phyloP scores from a whole-genome alignment of 2,329 filamentous ascomycete species.

The Meredithiella fracta region DNA sequence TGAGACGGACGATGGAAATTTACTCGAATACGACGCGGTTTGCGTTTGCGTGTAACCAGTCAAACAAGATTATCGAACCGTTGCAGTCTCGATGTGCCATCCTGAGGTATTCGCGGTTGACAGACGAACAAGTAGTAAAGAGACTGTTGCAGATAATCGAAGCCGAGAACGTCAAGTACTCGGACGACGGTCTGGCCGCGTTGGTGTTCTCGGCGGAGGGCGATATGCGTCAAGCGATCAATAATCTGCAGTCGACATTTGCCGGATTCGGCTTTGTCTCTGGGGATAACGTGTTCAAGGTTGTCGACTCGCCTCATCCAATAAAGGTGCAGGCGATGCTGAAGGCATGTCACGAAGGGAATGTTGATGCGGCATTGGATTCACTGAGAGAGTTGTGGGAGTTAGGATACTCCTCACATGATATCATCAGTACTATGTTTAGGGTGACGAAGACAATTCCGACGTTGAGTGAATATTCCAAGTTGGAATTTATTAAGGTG shows the following conservation, averaged over 20 bases:
- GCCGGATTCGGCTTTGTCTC: constrained; percentile 95
- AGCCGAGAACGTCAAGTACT: constrained; percentile 77
- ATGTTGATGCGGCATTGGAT: constrained; percentile 75
- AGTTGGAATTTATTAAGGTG: constrained; percentile 94
- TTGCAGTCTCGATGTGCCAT: constrained; percentile 93
- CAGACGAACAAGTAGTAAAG: constrained; percentile 83
- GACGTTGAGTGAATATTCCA: constrained; percentile 80
- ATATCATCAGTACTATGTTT: constrained; percentile 99
- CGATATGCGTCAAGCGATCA: constrained; percentile 98
- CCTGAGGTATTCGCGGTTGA: constrained; percentile 79
- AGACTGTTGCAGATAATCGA: constrained; percentile 82
- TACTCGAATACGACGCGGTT: constrained; percentile 94
- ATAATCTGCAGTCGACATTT: constrained; percentile 85
- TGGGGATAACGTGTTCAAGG: constrained; percentile 93
- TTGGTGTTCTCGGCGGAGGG: constrained; percentile 93
- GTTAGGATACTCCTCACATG: constrained; percentile 92
- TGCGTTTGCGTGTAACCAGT: constrained; percentile 96
- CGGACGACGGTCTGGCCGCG: constrained; percentile 87
- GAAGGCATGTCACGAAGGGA: constrained; percentile 86
- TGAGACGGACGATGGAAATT: constrained; percentile 95
- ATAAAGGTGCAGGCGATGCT: constrained; percentile 98
- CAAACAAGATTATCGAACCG: constrained; percentile 99
- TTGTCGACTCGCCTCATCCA: constrained; percentile 91
- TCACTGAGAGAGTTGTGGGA: constrained; percentile 82
- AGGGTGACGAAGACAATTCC: constrained; percentile 92